Percentiles rank a stretch among this genome's conserved stretches.
phyloP scores from a whole-genome alignment of 208 protist species.

The Trypanosoma melophagium region DNA sequence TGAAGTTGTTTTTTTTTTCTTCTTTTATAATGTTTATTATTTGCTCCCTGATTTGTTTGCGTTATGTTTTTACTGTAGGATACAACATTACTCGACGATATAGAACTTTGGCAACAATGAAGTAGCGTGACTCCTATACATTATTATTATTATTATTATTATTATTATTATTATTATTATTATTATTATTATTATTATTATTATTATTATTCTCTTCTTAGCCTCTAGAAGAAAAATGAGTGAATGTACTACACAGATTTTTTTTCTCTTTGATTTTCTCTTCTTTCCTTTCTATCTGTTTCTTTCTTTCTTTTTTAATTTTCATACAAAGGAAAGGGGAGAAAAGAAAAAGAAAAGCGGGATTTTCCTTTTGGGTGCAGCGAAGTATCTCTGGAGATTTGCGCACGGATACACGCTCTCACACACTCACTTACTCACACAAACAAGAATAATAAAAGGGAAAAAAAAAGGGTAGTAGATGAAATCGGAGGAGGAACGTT shows the following conservation, averaged over 20 bases:
- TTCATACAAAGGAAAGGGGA: background rate
- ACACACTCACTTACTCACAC: background rate
- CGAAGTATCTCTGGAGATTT: too few relatives aligned
- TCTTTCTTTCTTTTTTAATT: constrained; percentile 12
- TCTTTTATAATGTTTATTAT: constrained; percentile 9
- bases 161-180: background rate
- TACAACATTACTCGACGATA: background rate
- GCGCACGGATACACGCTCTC: too few relatives aligned
- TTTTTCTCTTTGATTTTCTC: constrained; percentile 9
- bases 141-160: constrained; percentile 3
- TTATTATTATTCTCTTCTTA: background rate
- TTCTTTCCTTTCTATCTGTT: constrained; percentile 9
- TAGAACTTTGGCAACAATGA: background rate
- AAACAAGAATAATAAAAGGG: background rate
- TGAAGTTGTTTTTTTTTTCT: background rate
- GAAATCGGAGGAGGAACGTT: background rate
- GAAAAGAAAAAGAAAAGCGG: constrained; percentile 1
- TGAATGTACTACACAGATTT: background rate
- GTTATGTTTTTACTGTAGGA: too few relatives aligned
- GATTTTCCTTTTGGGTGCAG: too few relatives aligned
- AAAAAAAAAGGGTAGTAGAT: background rate
- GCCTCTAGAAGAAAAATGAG: background rate
- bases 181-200: background rate
- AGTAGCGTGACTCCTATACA: background rate
- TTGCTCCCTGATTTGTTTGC: background rate